phyloP scores from a whole-genome alignment of 2,329 filamentous ascomycete species.

The Fonsecaea nubica region DNA sequence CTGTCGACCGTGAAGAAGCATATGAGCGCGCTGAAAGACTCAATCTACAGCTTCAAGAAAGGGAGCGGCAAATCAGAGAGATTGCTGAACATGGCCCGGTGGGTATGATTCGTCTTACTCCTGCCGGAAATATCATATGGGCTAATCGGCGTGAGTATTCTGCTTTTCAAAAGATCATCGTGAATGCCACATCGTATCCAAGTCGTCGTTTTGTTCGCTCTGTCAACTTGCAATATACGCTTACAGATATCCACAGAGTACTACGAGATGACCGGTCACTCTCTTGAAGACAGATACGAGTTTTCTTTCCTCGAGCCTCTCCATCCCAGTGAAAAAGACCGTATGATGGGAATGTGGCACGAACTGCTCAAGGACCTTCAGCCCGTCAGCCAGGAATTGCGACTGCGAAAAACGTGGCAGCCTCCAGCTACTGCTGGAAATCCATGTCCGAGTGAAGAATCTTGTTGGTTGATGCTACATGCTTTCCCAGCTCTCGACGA shows the following conservation, averaged over 20 bases:
- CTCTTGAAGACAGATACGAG: constrained; percentile 28
- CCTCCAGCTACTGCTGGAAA: constrained; percentile 32
- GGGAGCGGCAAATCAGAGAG: constrained; percentile 30
- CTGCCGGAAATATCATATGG: constrained; percentile 30
- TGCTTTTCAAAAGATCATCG: neutral
- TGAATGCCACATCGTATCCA: neutral
- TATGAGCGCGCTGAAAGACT: constrained; percentile 30
- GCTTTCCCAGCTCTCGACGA: constrained; percentile 35
- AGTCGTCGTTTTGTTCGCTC: neutral
- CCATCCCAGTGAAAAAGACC: constrained; percentile 26
- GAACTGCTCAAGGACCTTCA: constrained; percentile 15
- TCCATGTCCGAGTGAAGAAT: constrained; percentile 26
- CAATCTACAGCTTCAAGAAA: constrained; percentile 30
- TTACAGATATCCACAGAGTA: constrained; percentile 15
- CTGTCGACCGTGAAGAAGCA: constrained; percentile 30
- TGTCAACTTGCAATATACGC: neutral
- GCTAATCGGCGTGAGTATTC: constrained; percentile 24
- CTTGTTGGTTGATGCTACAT: constrained; percentile 31
- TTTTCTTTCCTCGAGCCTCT: constrained; percentile 34
- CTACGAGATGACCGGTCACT: constrained; percentile 37
- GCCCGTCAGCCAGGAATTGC: constrained; percentile 24
- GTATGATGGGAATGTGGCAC: constrained; percentile 16
- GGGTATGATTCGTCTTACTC: constrained; percentile 20
- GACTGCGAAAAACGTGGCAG: constrained; percentile 29
- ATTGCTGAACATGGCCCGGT: constrained; percentile 31